These are phyloP conservation scores for Kuraishia hungarica DNA, from an alignment of 805 yeast species.

Conservation along the genomic window DNA sequence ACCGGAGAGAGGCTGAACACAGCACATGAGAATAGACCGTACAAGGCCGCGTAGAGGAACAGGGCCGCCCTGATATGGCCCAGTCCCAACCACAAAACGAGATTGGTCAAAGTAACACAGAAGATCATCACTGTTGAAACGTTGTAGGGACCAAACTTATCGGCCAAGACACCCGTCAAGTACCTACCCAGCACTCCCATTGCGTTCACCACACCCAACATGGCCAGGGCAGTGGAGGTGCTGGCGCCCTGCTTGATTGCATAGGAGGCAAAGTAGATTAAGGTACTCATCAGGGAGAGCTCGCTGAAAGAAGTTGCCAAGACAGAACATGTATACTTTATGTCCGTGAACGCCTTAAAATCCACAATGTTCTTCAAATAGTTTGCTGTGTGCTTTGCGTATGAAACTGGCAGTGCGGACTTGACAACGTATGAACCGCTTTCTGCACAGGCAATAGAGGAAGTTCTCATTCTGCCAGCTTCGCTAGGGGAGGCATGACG, in stretches of 20 bases:
- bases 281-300: slow-evolving; percentile 26
- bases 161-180: slow-evolving; percentile 36
- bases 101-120: slow-evolving; percentile 34
- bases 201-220: slow-evolving; percentile 37
- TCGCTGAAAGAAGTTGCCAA: slow-evolving; percentile 32
- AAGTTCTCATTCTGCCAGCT: background rate
- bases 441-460: background rate
- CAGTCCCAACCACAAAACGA: slow-evolving; percentile 59
- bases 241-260: slow-evolving; percentile 33
- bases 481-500: slow-evolving; percentile 17
- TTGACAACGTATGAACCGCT: slow-evolving; percentile 3
- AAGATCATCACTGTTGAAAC: slow-evolving; percentile 26
- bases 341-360: slow-evolving; percentile 26
- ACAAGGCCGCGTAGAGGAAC: slow-evolving; percentile 40
- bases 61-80: slow-evolving; percentile 32
- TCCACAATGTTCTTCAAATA: slow-evolving; percentile 12
- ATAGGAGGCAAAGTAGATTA: slow-evolving; percentile 36
- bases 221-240: slow-evolving; percentile 28
- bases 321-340: slow-evolving; percentile 26
- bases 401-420: background rate
- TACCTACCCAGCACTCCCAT: slow-evolving; percentile 36
- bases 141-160: slow-evolving; percentile 36
- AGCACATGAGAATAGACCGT: slow-evolving; percentile 51
- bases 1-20: slow-evolving; percentile 53
- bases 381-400: background rate